phyloP scores from a whole-genome alignment of 768 basidiomycete genomes.

The Strobilomyces echinocephalus region DNA sequence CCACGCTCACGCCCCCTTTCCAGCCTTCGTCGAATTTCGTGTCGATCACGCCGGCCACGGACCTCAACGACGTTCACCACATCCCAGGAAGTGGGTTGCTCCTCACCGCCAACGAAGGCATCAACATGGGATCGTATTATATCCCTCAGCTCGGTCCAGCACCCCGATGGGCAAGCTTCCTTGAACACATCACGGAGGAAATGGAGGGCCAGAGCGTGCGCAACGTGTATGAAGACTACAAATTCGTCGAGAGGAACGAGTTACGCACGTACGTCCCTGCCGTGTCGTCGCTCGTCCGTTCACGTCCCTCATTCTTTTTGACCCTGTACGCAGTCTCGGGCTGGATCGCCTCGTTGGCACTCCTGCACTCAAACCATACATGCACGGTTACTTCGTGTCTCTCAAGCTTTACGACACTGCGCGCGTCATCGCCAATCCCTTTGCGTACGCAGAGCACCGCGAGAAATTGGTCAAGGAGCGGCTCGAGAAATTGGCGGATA shows the following conservation, averaged over 20 bases:
- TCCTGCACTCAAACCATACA: slow-evolving; percentile 94
- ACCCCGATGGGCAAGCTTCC: slow-evolving; percentile 94
- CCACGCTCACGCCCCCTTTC: background rate
- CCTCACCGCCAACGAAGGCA: slow-evolving; percentile 94
- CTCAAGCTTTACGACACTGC: slow-evolving; percentile 96
- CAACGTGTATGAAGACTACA: slow-evolving; percentile 92
- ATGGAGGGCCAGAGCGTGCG: slow-evolving; percentile 85
- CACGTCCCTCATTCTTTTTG: background rate
- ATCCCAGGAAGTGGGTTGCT: slow-evolving; percentile 84
- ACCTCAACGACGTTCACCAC: slow-evolving; percentile 89
- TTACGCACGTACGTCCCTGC: slow-evolving; percentile 65
- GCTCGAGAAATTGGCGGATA: slow-evolving; percentile 91
- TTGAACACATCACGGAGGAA: slow-evolving; percentile 98
- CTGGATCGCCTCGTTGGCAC: slow-evolving; percentile 93
- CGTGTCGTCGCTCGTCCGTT: background rate
- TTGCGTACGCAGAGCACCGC: slow-evolving; percentile 90
- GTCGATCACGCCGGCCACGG: slow-evolving; percentile 85
- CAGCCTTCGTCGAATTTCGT: slow-evolving; percentile 84
- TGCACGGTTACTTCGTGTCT: slow-evolving; percentile 98
- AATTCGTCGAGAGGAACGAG: slow-evolving; percentile 88
- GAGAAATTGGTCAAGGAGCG: slow-evolving; percentile 84
- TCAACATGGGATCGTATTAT: slow-evolving; percentile 91
- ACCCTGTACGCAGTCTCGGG: slow-evolving; percentile 58
- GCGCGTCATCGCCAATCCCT: slow-evolving; percentile 92
- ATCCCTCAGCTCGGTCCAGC: slow-evolving; percentile 96